Base-by-base conservation (phyloP, 176 grass and related monocot species). In the Oryza officinalis region DNA sequence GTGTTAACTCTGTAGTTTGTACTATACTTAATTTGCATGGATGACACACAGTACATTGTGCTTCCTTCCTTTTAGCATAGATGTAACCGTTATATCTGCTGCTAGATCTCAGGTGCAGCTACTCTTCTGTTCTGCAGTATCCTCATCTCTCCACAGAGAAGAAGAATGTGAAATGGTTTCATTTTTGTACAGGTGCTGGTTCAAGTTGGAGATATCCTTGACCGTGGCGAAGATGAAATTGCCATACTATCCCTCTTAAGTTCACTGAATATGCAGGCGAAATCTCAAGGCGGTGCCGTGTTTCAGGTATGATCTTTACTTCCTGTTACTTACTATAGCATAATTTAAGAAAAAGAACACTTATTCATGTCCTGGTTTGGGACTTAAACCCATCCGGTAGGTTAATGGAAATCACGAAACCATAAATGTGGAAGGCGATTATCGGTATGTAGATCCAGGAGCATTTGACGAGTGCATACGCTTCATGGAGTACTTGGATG, bases 381-480 rank as follows among this genome's bases (percentile, higher is more conserved):
- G 1, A 2, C 10, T 61, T 45, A 1, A 6, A 67, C 60, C 20
- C 46, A 60, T 44, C 54, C 0, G 47, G 12, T 60, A 98, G 96
- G 75, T 98, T 28, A 98, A 90, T 23, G 96, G 96, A 38, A 98
- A 98, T 84, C 96, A 98, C 63, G 96, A 98, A 91, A 90, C 96
- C 2, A 95, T 98, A 93, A 98, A 98, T 76, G 79, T 95, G 41
- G 89, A 98, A 86, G 91, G 91, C 13, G 91, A 98, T 85, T 98
- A 92, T 76, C 94, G 96, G 65, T 98, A 87, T 22, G 89, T 92
- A 17, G 83, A 92, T 52, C 91, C 79, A 2, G 87, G 89, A 67
- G 89, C 85, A 68, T 98, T 94, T 87, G 86, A 89, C 61, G 96
- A 98, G 85, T 94, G 96, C 82, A 73, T 90, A 83, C 73, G 92